Percentiles rank a stretch among this genome's conserved stretches.
Conservation (phyloP, 2,329 filamentous ascomycete genomes). For the Colletotrichum tropicale region DNA sequence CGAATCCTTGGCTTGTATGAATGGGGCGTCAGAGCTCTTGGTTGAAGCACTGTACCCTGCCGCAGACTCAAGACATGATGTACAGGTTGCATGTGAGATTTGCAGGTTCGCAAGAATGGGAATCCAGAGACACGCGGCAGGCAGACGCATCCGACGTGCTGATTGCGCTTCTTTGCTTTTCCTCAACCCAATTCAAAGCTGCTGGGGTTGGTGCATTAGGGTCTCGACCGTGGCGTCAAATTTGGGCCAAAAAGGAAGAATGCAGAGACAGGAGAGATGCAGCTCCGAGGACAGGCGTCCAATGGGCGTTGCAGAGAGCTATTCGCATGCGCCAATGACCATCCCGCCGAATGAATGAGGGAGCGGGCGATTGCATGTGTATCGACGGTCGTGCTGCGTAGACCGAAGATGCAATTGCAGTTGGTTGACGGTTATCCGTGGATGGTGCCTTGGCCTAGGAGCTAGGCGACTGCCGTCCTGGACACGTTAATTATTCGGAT, state of each 20-base stretch:
- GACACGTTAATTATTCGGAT: neutral
- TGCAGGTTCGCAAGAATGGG: neutral
- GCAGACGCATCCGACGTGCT: neutral
- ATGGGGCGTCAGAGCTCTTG: neutral
- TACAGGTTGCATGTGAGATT: neutral
- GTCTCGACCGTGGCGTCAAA: constrained; percentile 1
- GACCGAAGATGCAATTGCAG: neutral
- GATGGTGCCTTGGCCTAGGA: neutral
- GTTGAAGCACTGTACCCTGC: neutral
- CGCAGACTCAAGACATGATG: neutral
- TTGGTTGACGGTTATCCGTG: neutral
- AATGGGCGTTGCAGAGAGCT: neutral
- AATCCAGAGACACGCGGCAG: neutral
- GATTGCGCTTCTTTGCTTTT: neutral
- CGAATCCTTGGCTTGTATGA: neutral
- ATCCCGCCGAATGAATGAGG: neutral
- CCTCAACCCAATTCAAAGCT: neutral
- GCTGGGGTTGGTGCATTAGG: constrained; percentile 12
- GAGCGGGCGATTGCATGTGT: neutral
- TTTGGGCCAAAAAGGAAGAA: constrained; percentile 10
- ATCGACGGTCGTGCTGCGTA: neutral
- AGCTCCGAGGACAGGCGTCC: constrained; percentile 1
- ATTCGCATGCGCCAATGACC: neutral
- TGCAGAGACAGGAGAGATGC: constrained; percentile 14
- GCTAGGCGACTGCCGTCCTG: neutral